Conservation (phyloP, 441 rosid genomes). For the Melastoma candidum region DNA sequence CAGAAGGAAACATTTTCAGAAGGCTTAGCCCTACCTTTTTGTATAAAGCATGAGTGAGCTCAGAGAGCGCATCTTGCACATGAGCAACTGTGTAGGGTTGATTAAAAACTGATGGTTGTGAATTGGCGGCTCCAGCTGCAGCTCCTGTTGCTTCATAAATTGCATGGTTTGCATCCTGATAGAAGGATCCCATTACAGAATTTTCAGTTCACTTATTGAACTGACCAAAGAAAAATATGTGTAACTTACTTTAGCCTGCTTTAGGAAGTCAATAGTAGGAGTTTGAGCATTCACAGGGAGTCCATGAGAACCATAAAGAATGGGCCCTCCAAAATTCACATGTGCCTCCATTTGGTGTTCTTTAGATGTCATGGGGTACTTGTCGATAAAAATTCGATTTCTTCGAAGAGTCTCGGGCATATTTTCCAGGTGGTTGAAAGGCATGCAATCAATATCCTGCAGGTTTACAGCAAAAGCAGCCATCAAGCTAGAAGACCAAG, state of each 20-base stretch:
- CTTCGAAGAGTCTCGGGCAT: conserved; percentile 88
- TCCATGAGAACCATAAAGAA: conserved; percentile 33
- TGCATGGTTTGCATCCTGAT: conserved; percentile 23
- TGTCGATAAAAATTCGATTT: conserved; percentile 34
- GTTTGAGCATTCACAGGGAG: conserved; percentile 28
- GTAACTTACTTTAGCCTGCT: conserved; percentile 32
- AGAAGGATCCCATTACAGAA: no score
- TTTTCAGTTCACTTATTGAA: no score
- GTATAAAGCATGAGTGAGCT: conserved; percentile 36
- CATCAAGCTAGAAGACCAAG: no score
- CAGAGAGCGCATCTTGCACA: conserved; percentile 40
- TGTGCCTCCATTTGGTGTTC: conserved; percentile 42
- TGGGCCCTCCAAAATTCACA: conserved; percentile 33
- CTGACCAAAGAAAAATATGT: not conserved
- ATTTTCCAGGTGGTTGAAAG: conserved; percentile 69
- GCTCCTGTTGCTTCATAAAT: conserved; percentile 31
- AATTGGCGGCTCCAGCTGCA: conserved; percentile 22
- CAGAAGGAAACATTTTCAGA: no score
- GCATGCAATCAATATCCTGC: conserved; percentile 99
- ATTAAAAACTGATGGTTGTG: conserved; percentile 30
- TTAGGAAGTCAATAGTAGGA: conserved; percentile 33
- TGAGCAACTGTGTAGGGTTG: conserved; percentile 34
- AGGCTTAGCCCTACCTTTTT: conserved; percentile 39
- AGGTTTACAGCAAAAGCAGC: conserved; percentile 9
- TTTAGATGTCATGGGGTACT: conserved; percentile 31